phyloP scores from a whole-genome alignment of 75 land plant species.

The Cunninghamia lanceolata region DNA sequence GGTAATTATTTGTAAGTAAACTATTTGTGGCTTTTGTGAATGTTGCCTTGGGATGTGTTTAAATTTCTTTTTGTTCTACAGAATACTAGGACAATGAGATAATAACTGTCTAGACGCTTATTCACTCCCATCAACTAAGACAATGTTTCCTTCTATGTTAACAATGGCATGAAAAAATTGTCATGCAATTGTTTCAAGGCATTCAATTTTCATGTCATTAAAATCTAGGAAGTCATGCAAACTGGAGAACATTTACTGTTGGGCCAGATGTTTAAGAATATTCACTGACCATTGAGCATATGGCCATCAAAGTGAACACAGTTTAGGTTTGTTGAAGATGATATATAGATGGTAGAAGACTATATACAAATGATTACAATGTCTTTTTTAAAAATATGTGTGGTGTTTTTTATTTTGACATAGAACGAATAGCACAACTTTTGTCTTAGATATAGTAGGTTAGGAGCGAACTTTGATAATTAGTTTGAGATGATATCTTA shows the following conservation, averaged over 20 bases:
- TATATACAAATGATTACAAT: background rate
- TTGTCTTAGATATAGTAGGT: no score
- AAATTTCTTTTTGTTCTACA: background rate
- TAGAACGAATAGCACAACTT: no score
- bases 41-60: background rate
- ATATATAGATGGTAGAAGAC: background rate
- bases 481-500: background rate
- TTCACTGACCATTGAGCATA: background rate
- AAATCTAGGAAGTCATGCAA: background rate
- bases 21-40: background rate
- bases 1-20: background rate
- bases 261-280: background rate
- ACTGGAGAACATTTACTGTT: background rate
- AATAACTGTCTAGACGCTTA: background rate
- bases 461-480: background rate
- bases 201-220: background rate
- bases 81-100: background rate
- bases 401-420: background rate
- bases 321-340: background rate
- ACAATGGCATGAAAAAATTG: background rate
- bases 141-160: background rate
- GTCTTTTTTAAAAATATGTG: background rate
- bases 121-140: background rate
- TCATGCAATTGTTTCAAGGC: background rate
- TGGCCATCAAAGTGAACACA: background rate